Base-by-base conservation (phyloP, 768 basidiomycete species). In the Leccinum variicolor region DNA sequence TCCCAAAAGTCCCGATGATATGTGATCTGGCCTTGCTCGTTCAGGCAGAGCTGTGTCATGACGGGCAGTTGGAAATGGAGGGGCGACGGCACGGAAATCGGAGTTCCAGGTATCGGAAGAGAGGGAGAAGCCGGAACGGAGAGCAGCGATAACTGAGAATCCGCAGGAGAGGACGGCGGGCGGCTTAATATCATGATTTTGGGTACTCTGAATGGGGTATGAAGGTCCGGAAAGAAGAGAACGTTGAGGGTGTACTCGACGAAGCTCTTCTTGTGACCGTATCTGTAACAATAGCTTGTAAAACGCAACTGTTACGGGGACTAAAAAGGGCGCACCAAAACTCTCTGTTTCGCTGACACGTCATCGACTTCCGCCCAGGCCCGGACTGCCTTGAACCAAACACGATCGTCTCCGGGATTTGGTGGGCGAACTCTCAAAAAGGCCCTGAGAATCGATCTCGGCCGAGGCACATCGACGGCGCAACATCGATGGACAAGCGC, bases 1-100 rank as follows among this genome's bases (percentile, higher is more conserved):
- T 92, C 89, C 89, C 88, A 92, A 39, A 89, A 78, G 66, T 92
- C 91, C 28, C 89, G 81, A 68, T 94, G 91, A 64, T 85, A 81
- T 4, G 88, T 86, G 60, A 93, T 85, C 58, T 80, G 82, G n/a
- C 87, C 89, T 66, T 86, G 85, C 63, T 92, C 90, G 71, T 92
- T 92, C 72, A 93, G 90, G 31, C 82, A 80, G 34, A 92, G 79
- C 28, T 85, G 81, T 4, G 89, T 88, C 56, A 88, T 79, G 50
- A 92, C 81, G 49, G 80, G 87, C 6, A 93, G 79, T 65, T 82
- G 79, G 63, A 90, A 76, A 67, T 90, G 87, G n/a, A 92, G 72
- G 1, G 90, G 87, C 15, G 86, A 87, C 1, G 86, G 84, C 17
- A 86, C 63, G 34, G 79, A 77, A 33, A 84, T 65, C 3, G 79